A percentile compares a stretch with the other conserved stretches of the same genome.
These are phyloP conservation scores for Elaeagnus macrophylla DNA, from an alignment of 306 rosid species.

Conservation along the genomic window DNA sequence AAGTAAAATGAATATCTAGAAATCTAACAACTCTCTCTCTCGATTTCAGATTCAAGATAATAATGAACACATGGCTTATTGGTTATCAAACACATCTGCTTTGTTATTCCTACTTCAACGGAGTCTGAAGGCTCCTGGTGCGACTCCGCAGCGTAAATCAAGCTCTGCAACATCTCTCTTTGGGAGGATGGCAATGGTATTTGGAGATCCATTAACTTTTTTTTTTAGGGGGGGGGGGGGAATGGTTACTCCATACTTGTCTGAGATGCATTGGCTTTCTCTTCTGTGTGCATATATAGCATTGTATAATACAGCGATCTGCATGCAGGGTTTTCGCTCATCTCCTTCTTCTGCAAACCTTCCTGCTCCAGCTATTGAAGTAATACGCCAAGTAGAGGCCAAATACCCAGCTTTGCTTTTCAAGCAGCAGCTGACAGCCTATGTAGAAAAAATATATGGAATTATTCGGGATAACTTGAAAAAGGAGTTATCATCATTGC, in stretches of 20 bases:
- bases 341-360: slow-evolving; percentile 86
- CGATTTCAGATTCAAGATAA: slow-evolving; percentile 81
- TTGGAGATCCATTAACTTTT: slow-evolving; percentile 3
- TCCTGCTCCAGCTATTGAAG: slow-evolving; percentile 49
- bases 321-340: slow-evolving; percentile 84
- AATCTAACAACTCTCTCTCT: slow-evolving; percentile 6
- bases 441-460: slow-evolving; percentile 96
- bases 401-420: slow-evolving; percentile 97
- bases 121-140: slow-evolving; percentile 70
- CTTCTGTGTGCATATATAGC: slow-evolving; percentile 2
- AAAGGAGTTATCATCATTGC: slow-evolving; percentile 67
- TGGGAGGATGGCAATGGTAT: slow-evolving; percentile 99
- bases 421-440: slow-evolving; percentile 99
- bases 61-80: slow-evolving; percentile 91
- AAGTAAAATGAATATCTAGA: too few species aligned
- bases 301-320: slow-evolving; percentile 17
- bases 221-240: neutral
- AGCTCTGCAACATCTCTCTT: slow-evolving; percentile 84
- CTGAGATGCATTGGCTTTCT: slow-evolving; percentile 1
- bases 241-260: too few species aligned
- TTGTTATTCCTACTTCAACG: slow-evolving; percentile 80
- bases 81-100: slow-evolving; percentile 91
- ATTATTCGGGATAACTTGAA: slow-evolving; percentile 95
- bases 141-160: slow-evolving; percentile 61
- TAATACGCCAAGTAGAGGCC: slow-evolving; percentile 86